Conservation (phyloP, 495 filamentous ascomycete species). For the Podospora fimiseda region DNA sequence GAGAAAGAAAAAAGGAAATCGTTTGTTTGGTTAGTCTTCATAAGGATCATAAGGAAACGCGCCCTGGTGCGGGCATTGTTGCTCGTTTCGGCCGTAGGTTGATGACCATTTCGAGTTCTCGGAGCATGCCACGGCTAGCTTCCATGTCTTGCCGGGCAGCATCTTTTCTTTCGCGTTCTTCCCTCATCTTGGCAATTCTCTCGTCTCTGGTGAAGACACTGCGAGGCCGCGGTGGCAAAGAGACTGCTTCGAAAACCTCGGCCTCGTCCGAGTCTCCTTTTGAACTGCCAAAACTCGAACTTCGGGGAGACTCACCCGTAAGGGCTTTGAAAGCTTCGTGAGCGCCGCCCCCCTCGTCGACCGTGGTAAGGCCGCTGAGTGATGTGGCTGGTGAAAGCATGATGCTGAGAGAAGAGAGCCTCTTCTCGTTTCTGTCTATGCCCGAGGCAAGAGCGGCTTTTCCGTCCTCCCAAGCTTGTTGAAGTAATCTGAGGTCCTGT, state of each 20-base stretch:
- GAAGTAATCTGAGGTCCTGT: slow-evolving; percentile 70
- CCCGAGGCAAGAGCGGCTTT: slow-evolving; percentile 66
- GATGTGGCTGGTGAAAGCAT: slow-evolving; percentile 72
- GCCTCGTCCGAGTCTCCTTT: slow-evolving; percentile 48
- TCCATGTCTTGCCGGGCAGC: slow-evolving; percentile 63
- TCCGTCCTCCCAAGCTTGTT: slow-evolving; percentile 88
- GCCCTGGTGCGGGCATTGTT: slow-evolving; percentile 16
- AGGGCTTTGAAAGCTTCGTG: slow-evolving; percentile 67
- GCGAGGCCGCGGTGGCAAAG: slow-evolving; percentile 63
- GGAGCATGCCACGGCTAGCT: slow-evolving; percentile 79
- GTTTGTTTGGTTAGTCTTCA: slow-evolving; percentile 15
- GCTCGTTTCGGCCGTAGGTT: slow-evolving; percentile 57
- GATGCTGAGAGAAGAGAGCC: slow-evolving; percentile 62
- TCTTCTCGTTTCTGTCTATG: slow-evolving; percentile 65
- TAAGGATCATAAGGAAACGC: slow-evolving; percentile 30
- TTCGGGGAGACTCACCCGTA: slow-evolving; percentile 55
- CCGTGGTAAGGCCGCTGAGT: slow-evolving; percentile 75
- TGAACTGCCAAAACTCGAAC: slow-evolving; percentile 23
- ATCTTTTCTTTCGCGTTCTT: slow-evolving; percentile 69
- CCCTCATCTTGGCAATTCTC: slow-evolving; percentile 78
- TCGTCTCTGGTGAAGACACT: slow-evolving; percentile 78
- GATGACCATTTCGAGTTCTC: slow-evolving; percentile 82
- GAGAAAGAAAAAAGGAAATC: slow-evolving; percentile 15
- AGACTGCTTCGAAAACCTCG: slow-evolving; percentile 87
- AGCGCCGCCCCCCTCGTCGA: slow-evolving; percentile 68